Base-by-base conservation (phyloP, 331 rosid species). In the Quercus lobata region DNA sequence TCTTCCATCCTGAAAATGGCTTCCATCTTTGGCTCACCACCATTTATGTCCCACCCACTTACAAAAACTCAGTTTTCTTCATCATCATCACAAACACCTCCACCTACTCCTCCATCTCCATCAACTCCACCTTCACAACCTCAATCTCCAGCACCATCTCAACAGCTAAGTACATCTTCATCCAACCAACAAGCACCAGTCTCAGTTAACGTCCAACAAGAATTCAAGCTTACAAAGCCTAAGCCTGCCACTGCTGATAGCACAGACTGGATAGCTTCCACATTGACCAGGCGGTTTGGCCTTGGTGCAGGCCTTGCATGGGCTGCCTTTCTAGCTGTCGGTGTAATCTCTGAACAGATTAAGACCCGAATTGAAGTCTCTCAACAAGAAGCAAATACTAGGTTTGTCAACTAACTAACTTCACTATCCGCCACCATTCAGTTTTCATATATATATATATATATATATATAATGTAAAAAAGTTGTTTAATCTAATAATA, bases 241-340 rank as follows among this genome's bases (percentile, higher is more conserved):
- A 89, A 77, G 78, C 84, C 87, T 5, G 81, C 86, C 6, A 24
- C 82, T 58, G 90, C 75, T 74, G 99, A 93, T 2, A 85, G 97
- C 80, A 91, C 98, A n/a, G 98, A 93, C 66, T 96, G 99, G 99
- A 83, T 90, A 37, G 97, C 99, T 78, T 84, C 93, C 35, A 83
- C 84, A 22, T 81, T 96, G 69, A 96, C 94, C 2, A 90, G 98
- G 81, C 80, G 99, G 65, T 96, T 93, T 44, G 99, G 99, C 5
- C 86, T 95, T 7, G 98, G 96, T 61, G 97, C 99, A 41, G 99
- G 99, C 74, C 99, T 96, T 78, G 96, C 98, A 3, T 96, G 99
- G 98, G 96, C 87, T 82, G 91, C 83, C 32, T 93, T 93, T 81
- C 96, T 93, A 32, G 92, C 98, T 15, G 73, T 88, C 53, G 99